Base-by-base conservation (phyloP, 1,139 yeast genomes). In the Pichia sp. region DNA sequence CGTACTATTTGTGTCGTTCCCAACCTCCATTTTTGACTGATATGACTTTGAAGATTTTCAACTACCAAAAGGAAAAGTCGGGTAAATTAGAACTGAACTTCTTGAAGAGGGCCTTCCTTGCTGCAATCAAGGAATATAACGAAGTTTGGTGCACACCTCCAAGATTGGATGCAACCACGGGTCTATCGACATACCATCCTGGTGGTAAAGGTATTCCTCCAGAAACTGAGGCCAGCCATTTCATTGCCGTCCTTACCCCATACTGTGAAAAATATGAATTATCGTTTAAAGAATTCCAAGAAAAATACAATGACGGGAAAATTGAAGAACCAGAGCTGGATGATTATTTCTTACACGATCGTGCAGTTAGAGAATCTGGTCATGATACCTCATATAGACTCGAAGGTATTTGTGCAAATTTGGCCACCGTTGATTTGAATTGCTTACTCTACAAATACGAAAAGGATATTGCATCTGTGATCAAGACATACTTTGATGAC, bases 21-120 rank as follows among this genome's bases (percentile, higher is more conserved):
- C 99, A 94, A 67, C 99, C 99, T 2, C 99, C 99, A n/a, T 91
- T 93, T 62, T 71, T 94, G 54, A 93, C 98, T 0, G 99, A 93
- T 65, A 87, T 93, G 96, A 83, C 94, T 0, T 62, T 86, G 47
- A 72, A 82, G 47, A 83, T 89, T 0, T 89, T 79, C 61, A 73
- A 81, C 22, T 81, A 80, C 54, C 77, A 85, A 53, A 59, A 59
- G 39, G 45, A 49, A 9, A 62, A 59, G n/a, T 41, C 24, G 6
- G 49, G 50, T 22, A 41, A 40, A 12, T 38, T 47, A 37, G 62
- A 61, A 38, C 34, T 60, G 4, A 84, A 81, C 46, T 80, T 90
- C 52, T 71, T 93, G 52, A 67, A 72, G 49, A 72, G 88, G 48
- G 80, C 96, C 1, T 71, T 82, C 18, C 61, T 67, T 34, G 93